These are phyloP conservation scores for Silene conica DNA, from an alignment of 148 eudicot genomes.

Conservation along the genomic window DNA sequence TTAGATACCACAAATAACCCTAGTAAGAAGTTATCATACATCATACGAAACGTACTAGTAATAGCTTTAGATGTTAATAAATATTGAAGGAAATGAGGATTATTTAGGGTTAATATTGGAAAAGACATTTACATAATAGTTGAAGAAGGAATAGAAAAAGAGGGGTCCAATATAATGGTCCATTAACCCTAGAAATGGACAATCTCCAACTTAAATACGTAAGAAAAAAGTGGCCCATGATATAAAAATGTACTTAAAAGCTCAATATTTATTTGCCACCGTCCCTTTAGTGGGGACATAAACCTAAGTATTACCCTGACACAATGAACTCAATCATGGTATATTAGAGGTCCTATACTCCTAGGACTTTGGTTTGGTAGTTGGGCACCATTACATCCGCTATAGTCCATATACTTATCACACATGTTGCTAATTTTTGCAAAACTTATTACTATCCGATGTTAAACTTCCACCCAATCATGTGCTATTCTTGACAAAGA, in stretches of 20 bases:
- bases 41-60: constrained; percentile 12
- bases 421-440: constrained; percentile 10
- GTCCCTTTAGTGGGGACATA: constrained; percentile 26
- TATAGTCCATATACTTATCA: not conserved
- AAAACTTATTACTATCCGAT: not conserved
- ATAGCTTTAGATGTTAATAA: not conserved
- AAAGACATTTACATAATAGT: not conserved
- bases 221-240: not conserved
- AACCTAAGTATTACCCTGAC: constrained; percentile 22
- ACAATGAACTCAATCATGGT: constrained; percentile 20
- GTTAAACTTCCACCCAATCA: constrained; percentile 3
- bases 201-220: constrained; percentile 10
- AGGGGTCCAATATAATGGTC: constrained; percentile 1
- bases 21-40: constrained; percentile 9
- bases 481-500: constrained; percentile 5
- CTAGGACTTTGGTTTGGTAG: constrained; percentile 15
- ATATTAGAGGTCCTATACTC: not conserved
- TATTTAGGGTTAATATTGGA: not conserved
- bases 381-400: constrained; percentile 24
- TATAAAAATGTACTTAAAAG: not conserved
- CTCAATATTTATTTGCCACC: constrained; percentile 18
- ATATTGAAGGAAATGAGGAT: not conserved
- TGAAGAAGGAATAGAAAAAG: not conserved
- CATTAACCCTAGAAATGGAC: constrained; percentile 12
- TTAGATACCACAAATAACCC: constrained; percentile 7